These are phyloP conservation scores for Claviceps paspali DNA, from an alignment of 2,329 filamentous ascomycete species.

Conservation along the genomic window DNA sequence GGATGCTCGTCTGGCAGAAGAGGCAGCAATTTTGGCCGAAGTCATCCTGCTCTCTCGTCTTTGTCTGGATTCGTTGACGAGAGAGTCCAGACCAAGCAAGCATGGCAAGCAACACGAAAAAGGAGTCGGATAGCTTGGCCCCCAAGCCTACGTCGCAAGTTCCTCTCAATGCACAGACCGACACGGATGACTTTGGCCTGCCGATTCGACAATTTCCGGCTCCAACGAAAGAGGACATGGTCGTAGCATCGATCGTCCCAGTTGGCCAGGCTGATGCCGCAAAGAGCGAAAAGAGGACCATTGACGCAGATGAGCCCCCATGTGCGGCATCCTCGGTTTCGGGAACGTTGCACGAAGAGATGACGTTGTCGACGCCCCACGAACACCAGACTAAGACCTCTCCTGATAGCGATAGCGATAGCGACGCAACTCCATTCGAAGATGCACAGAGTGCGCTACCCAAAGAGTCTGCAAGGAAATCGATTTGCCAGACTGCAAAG, in stretches of 20 bases:
- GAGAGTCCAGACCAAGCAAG: conserved; percentile 5
- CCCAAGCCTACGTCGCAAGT: conserved; percentile 13
- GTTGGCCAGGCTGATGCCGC: background rate
- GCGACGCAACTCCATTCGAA: conserved; percentile 23
- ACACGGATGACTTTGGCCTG: conserved; percentile 58
- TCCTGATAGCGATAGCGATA: conserved; percentile 14
- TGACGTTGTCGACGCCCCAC: background rate
- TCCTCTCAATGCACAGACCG: conserved; percentile 15
- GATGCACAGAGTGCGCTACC: conserved; percentile 18
- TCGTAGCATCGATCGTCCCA: conserved; percentile 7
- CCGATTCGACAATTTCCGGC: conserved; percentile 39
- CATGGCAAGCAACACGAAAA: conserved; percentile 12
- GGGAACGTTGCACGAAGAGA: background rate
- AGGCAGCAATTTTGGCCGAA: background rate
- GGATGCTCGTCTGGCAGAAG: conserved; percentile 14
- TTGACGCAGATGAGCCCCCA: background rate
- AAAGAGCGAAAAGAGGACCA: background rate
- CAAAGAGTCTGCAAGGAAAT: background rate
- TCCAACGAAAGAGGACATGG: conserved; percentile 12
- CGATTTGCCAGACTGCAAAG: background rate
- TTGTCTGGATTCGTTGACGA: conserved; percentile 2
- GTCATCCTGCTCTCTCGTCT: conserved; percentile 5
- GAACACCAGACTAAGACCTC: background rate
- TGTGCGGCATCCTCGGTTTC: background rate
- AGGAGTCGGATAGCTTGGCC: conserved; percentile 9